Conservation (phyloP, 192 early-diverging fungal genomes). For the Linnemannia schmuckeri region DNA sequence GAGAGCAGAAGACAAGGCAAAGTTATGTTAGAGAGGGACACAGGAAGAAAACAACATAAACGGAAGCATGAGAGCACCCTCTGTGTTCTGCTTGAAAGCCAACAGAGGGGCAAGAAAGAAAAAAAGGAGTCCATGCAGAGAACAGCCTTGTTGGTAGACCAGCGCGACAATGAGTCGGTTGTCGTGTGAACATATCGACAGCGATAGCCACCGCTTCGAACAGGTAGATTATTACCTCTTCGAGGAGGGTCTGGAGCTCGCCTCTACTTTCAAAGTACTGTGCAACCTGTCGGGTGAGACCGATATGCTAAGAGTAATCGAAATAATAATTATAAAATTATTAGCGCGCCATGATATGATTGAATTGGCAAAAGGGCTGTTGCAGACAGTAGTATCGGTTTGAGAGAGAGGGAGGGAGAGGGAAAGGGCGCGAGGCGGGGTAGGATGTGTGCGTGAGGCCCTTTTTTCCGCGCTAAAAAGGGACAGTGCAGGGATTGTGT, state of each 20-base stretch:
- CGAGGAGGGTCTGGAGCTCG: slow-evolving; percentile 35
- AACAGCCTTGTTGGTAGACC: neutral
- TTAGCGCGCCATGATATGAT: neutral
- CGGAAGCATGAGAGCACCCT: neutral
- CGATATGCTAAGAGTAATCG: slow-evolving; percentile 36
- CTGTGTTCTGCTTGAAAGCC: neutral
- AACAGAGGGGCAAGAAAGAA: neutral
- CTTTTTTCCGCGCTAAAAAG: neutral
- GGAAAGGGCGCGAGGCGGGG: neutral
- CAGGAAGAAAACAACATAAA: neutral
- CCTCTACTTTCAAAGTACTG: slow-evolving; percentile 54
- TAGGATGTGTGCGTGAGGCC: neutral
- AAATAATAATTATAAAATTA: neutral
- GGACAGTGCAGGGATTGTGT: neutral
- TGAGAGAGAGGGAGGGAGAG: neutral
- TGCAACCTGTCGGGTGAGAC: slow-evolving; percentile 47
- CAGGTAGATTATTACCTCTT: slow-evolving; percentile 29
- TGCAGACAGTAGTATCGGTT: neutral
- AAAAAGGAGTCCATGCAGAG: neutral
- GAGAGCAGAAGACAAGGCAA: neutral
- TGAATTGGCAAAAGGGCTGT: neutral
- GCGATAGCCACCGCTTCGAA: no score
- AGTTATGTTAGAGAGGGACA: neutral
- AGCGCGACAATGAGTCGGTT: neutral
- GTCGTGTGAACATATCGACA: neutral